phyloP scores from a whole-genome alignment of 208 protist species.

The Wallacemonas sp. region DNA sequence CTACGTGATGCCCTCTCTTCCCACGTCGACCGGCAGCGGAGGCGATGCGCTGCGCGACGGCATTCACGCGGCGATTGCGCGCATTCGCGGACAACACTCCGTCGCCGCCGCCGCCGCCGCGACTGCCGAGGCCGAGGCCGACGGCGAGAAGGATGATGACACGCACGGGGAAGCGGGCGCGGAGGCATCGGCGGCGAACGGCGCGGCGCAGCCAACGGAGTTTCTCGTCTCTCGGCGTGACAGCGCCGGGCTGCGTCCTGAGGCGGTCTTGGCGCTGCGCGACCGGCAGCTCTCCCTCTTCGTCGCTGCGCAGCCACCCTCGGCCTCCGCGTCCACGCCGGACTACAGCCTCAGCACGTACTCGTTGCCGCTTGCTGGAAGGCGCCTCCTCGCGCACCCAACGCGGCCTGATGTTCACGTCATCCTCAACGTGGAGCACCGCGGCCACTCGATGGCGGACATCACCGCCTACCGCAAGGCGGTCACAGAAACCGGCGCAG shows the following conservation, averaged over 20 bases:
- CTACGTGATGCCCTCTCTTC: constrained; percentile 41
- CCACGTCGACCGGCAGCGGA: constrained; percentile 6
- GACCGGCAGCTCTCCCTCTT: constrained; percentile 60
- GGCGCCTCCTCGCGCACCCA: constrained; percentile 66
- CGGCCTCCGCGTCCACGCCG: constrained; percentile 23
- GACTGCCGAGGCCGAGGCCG: constrained; percentile 6
- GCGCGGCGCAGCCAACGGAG: neutral
- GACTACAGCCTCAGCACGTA: constrained; percentile 76
- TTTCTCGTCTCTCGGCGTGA: neutral
- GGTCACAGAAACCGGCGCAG: neutral
- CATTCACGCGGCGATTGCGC: neutral
- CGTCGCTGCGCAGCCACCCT: constrained; percentile 38
- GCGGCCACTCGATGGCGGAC: constrained; percentile 46
- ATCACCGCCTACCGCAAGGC: constrained; percentile 19
- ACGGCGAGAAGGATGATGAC: constrained; percentile 3
- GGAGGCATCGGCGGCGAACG: constrained; percentile 8
- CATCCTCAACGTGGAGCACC: constrained; percentile 62
- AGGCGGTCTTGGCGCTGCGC: constrained; percentile 66
- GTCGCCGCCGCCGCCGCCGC: neutral
- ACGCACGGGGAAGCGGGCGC: constrained; percentile 11
- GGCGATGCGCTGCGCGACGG: neutral
- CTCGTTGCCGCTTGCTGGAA: constrained; percentile 55
- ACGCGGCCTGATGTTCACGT: constrained; percentile 57
- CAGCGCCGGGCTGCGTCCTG: constrained; percentile 20
- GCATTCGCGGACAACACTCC: neutral